Evolutionary conservation across 352 stramenopile genomes (phyloP).

Genomic region (Globisporangium spinosum): DNA sequence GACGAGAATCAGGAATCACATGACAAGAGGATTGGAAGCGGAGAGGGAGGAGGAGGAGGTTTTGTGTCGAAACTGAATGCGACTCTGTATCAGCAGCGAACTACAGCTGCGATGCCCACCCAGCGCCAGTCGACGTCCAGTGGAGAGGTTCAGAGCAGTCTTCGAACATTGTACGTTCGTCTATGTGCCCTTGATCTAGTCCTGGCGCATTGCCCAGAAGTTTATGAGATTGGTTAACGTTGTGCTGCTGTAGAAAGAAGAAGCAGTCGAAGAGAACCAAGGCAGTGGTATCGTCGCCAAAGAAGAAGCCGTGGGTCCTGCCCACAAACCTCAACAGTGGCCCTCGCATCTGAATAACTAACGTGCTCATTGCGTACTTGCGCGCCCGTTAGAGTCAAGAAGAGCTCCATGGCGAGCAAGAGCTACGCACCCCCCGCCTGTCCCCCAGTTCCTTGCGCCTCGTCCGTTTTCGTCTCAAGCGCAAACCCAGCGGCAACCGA

Average conservation of each 20-base stretch:
- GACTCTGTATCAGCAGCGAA: neutral
- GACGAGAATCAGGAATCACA: constrained; percentile 17
- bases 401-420: constrained; percentile 12
- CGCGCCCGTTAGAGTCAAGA: constrained; percentile 4
- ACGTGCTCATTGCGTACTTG: neutral
- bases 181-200: neutral
- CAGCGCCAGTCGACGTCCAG: constrained; percentile 20
- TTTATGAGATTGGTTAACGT: neutral
- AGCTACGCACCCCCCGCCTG: constrained; percentile 28
- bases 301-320: constrained; percentile 22
- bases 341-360: neutral
- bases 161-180: constrained; percentile 13
- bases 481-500: neutral
- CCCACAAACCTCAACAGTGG: neutral
- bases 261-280: constrained; percentile 17
- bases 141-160: constrained; percentile 2
- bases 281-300: constrained; percentile 17
- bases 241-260: neutral
- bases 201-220: neutral
- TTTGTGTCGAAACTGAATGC: neutral
- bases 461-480: constrained; percentile 17
- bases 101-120: neutral
- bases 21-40: neutral
- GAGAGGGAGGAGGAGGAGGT: neutral
- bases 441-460: constrained; percentile 22